phyloP scores from a whole-genome alignment of 169 alveolate genomes.

The Plasmodium cynomolgi region DNA sequence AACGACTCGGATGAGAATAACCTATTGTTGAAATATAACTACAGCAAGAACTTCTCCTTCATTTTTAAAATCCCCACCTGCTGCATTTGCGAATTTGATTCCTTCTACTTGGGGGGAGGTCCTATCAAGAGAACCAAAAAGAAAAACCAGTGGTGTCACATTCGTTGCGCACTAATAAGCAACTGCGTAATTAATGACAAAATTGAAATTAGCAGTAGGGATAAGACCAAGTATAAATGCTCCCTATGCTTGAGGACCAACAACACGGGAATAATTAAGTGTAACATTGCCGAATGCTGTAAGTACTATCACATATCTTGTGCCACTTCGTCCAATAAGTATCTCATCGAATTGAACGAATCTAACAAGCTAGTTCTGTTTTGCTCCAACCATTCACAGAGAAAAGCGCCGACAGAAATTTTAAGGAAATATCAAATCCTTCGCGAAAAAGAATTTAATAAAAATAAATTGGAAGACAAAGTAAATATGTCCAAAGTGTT shows the following conservation, averaged over 20 bases:
- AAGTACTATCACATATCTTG: conserved; percentile 86
- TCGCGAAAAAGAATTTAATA: conserved; percentile 75
- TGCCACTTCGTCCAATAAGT: conserved; percentile 83
- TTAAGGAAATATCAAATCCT: conserved; percentile 82
- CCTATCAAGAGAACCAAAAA: conserved; percentile 84
- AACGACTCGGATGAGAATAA: conserved; percentile 13
- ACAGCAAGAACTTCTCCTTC: conserved; percentile 24
- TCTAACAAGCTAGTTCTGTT: conserved; percentile 79
- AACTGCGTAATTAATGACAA: conserved; percentile 54
- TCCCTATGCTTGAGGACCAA: conserved; percentile 75
- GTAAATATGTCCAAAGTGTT: conserved; percentile 45
- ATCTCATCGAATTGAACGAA: conserved; percentile 82
- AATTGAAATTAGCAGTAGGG: conserved; percentile 77
- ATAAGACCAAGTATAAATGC: conserved; percentile 78
- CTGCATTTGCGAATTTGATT: conserved; percentile 84
- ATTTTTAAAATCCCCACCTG: conserved; percentile 80
- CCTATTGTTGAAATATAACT: conserved; percentile 16
- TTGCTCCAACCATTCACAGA: conserved; percentile 84
- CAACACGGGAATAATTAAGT: conserved; percentile 81
- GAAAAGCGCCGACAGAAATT: conserved; percentile 85
- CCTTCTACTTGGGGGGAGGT: conserved; percentile 85
- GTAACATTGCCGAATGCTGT: conserved; percentile 81
- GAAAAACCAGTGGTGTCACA: conserved; percentile 84
- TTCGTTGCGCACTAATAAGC: conserved; percentile 81
- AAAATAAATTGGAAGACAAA: conserved; percentile 77